Conservation (phyloP, 2,329 filamentous ascomycete genomes). For the Ophiocordyceps camponoti-floridani region DNA sequence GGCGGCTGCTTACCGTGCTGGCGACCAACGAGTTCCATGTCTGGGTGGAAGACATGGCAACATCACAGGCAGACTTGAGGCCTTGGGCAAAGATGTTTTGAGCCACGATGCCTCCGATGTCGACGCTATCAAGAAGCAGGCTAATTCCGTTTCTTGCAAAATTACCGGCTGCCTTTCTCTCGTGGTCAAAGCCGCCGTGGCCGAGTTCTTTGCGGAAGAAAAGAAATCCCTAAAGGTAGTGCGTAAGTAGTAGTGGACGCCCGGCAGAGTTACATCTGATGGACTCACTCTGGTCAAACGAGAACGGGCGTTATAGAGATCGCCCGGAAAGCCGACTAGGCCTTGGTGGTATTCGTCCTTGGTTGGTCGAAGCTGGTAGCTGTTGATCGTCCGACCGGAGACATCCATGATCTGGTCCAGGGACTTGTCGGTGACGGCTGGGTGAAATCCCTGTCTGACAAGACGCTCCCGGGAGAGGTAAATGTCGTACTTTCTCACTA, state of each 20-base stretch:
- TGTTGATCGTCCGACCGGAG: background rate
- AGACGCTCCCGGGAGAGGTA: constrained; percentile 3
- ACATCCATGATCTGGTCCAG: constrained; percentile 1
- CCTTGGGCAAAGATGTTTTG: constrained; percentile 7
- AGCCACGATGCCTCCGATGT: constrained; percentile 6
- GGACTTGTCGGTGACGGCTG: constrained; percentile 4
- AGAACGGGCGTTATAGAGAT: background rate
- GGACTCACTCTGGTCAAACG: constrained; percentile 2
- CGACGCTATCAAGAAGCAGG: constrained; percentile 1
- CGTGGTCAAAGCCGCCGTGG: background rate
- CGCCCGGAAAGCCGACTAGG: background rate
- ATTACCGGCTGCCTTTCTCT: background rate
- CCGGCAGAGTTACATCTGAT: background rate
- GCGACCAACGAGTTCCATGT: constrained; percentile 8
- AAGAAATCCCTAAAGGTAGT: constrained; percentile 1
- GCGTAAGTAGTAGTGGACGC: background rate
- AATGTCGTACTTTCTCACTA: constrained; percentile 4
- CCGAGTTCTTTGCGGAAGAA: constrained; percentile 3
- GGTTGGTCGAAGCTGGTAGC: background rate
- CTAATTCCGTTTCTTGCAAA: background rate
- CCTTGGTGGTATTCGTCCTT: background rate
- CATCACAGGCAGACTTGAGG: constrained; percentile 5
- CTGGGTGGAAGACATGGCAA: constrained; percentile 7
- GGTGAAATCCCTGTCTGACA: constrained; percentile 4
- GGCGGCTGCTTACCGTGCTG: constrained; percentile 7